Evolutionary conservation across 345 rosid genomes (phyloP).

Genomic region (Salix caprea): DNA sequence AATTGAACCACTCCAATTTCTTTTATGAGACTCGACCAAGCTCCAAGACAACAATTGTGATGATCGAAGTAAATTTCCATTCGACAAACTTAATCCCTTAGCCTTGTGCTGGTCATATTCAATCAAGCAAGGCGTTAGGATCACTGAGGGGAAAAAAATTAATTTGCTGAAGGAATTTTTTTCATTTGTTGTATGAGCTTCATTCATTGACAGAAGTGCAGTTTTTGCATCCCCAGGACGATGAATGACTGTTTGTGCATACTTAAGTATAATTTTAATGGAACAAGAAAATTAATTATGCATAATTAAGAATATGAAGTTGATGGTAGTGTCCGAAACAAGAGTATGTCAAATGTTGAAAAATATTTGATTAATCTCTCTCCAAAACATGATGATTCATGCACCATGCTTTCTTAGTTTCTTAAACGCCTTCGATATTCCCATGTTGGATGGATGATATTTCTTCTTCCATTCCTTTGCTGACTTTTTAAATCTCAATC

Average conservation of each 20-base stretch:
- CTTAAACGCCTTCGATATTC: background rate
- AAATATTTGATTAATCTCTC: background rate
- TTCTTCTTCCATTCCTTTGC: background rate
- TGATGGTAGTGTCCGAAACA: background rate
- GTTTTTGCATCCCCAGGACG: background rate
- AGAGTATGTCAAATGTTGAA: background rate
- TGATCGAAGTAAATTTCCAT: no score
- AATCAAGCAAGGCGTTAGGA: background rate
- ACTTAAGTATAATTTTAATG: background rate
- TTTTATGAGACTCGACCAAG: background rate
- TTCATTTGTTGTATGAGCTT: background rate
- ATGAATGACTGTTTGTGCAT: background rate
- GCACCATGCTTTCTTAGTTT: background rate
- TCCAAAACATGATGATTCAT: background rate
- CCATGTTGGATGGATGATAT: background rate
- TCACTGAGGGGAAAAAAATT: background rate
- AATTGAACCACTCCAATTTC: background rate
- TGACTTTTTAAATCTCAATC: background rate
- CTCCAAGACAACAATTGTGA: background rate
- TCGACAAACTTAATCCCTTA: accelerated
- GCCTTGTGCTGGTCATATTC: background rate
- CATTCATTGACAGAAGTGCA: background rate
- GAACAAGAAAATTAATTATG: background rate
- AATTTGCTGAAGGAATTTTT: no score
- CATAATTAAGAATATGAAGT: background rate